phyloP scores from a whole-genome alignment of 352 stramenopile species.

The Globisporangium splendens region DNA sequence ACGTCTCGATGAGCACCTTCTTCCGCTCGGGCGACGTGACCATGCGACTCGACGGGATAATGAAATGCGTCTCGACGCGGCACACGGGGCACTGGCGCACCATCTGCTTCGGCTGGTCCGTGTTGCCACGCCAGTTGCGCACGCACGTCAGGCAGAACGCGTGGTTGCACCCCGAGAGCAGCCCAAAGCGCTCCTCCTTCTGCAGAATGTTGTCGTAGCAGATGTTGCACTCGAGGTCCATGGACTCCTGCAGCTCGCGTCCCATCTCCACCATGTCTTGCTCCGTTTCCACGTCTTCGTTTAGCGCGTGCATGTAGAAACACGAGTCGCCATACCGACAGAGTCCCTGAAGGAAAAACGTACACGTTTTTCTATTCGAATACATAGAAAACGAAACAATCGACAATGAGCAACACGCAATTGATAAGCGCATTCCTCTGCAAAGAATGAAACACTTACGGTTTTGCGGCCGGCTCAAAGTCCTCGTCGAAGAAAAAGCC shows the following conservation, averaged over 20 bases:
- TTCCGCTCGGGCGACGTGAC: conserved; percentile 63
- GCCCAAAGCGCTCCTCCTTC: conserved; percentile 76
- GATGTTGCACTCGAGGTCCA: conserved; percentile 81
- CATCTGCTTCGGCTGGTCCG: conserved; percentile 71
- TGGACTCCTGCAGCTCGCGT: conserved; percentile 61
- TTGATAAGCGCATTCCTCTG: not conserved
- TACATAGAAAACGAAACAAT: conserved; percentile 2
- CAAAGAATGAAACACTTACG: conserved; percentile 33
- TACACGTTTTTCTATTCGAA: conserved; percentile 63
- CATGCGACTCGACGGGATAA: conserved; percentile 84
- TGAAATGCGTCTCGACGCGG: conserved; percentile 74
- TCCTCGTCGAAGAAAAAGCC: conserved; percentile 21
- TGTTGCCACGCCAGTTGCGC: conserved; percentile 67
- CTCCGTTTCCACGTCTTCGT: conserved; percentile 33
- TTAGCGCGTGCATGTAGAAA: conserved; percentile 75
- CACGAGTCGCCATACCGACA: conserved; percentile 81
- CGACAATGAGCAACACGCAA: not conserved
- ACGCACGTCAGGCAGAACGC: conserved; percentile 83
- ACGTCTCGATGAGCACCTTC: conserved; percentile 60
- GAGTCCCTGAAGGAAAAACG: conserved; percentile 75
- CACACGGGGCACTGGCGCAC: conserved; percentile 78
- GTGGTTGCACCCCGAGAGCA: conserved; percentile 79
- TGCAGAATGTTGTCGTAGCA: conserved; percentile 78
- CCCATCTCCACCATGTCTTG: conserved; percentile 50
- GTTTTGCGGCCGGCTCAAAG: conserved; percentile 35